phyloP scores from a whole-genome alignment of 2,329 filamentous ascomycete species.

The Fusarium begoniae region DNA sequence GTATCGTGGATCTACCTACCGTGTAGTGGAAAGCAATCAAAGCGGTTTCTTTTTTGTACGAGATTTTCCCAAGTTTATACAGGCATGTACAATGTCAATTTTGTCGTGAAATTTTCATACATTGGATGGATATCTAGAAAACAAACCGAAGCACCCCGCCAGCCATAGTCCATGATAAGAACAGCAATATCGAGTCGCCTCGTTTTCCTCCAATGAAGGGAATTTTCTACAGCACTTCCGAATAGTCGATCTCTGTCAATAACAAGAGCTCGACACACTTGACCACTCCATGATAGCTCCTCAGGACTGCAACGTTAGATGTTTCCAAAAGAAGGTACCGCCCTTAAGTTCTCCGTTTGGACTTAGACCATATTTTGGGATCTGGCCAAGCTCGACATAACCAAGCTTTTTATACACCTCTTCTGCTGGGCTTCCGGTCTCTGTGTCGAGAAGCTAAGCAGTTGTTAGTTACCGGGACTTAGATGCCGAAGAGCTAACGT shows the following conservation, averaged over 20 bases:
- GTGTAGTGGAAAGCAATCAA: conserved; percentile 25
- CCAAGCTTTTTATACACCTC: conserved; percentile 64
- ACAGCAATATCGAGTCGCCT: conserved; percentile 41
- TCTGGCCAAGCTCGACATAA: conserved; percentile 63
- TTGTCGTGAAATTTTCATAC: not conserved
- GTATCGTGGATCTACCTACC: conserved; percentile 28
- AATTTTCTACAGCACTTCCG: conserved; percentile 28
- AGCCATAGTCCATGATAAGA: conserved; percentile 23
- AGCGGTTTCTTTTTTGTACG: conserved; percentile 6
- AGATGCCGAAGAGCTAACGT: not conserved
- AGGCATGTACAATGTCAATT: not conserved
- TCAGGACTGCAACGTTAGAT: conserved; percentile 49
- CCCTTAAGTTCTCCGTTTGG: conserved; percentile 60
- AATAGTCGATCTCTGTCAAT: not conserved
- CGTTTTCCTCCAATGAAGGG: conserved; percentile 27
- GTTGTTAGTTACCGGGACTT: not conserved
- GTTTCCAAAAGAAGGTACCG: conserved; percentile 68
- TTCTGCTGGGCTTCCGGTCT: conserved; percentile 62
- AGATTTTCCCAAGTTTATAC: not conserved
- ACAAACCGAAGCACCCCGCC: conserved; percentile 31
- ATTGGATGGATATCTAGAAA: conserved; percentile 32
- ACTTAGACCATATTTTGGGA: conserved; percentile 63
- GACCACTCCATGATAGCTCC: not conserved
- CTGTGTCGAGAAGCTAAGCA: conserved; percentile 61
- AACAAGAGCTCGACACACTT: not conserved